Evolutionary conservation across 2,329 filamentous ascomycete genomes (phyloP), one percentile per base, ranked within the genome.

Genomic region (Aspergillus terreus): DNA sequence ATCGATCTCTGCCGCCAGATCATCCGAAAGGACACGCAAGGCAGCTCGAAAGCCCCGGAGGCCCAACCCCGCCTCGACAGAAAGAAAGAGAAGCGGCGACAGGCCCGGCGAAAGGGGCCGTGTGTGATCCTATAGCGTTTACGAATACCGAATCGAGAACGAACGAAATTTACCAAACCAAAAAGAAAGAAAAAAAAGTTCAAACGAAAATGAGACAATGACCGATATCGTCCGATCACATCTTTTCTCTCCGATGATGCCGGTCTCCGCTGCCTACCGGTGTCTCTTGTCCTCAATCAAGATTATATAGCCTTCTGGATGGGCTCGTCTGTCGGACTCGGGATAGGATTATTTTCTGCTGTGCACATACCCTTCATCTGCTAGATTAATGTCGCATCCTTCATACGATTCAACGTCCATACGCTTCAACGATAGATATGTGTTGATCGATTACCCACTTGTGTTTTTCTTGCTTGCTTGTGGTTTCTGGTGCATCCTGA

Each of bases 1-100:
- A 76, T 89, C 59, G 88, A 94, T 69, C 80, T 95, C 50, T 92
- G 88, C 66, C 82, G 88, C 54, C 89, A 94, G 70, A 90, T 95
- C 74, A 83, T 94, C 52, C 80, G 85, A 55, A 88, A 84, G 62
- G 88, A 92, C 55, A 61, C 71, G 35, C 65, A 72, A 51, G 65
- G 69, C 11, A 71, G 66, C 41, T 59, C 68, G 44, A 61, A 61
- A 46, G 62, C 67, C 23, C 61, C 56, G 17, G 63, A 62, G 6
- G 57, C 63, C 38, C 54, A 58, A 5, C 52, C 52, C n/a, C 65
- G 68, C 15, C 59, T 66, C 40, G 68, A 74, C 36, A 62, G 69
- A 30, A 71, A 70, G 54, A 59, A 60, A 51, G 63, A 69, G 15
- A 64, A 61, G 55, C 57, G 58, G 47, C 63, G 62, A 47, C 59